Evolutionary conservation across 352 stramenopile genomes (phyloP).

Genomic region (Peronospora farinosa): DNA sequence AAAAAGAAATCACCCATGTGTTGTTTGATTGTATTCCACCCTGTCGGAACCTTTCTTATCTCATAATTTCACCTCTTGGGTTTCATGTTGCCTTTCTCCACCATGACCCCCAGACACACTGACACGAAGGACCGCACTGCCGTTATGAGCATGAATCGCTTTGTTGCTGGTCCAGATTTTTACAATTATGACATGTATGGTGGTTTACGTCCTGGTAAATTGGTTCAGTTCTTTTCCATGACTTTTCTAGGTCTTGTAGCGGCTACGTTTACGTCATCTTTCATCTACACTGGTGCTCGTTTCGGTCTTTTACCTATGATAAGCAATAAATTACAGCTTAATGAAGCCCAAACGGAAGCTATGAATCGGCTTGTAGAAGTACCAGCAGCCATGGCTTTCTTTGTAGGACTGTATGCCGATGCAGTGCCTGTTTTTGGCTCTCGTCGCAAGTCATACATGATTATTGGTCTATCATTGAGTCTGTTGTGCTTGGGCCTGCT

Average conservation of each 20-base stretch:
- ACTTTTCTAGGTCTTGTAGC: conserved; percentile 36
- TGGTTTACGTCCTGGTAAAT: conserved; percentile 32
- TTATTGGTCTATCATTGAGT: conserved; percentile 47
- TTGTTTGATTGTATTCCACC: too few species aligned
- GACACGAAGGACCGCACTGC: background rate
- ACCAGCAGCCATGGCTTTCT: conserved; percentile 69
- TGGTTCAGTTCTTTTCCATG: conserved; percentile 34
- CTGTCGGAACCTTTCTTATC: background rate
- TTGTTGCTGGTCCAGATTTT: conserved; percentile 39
- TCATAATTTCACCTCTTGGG: background rate
- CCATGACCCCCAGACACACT: background rate
- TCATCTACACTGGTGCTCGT: conserved; percentile 36
- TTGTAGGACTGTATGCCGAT: conserved; percentile 78
- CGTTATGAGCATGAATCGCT: conserved; percentile 16
- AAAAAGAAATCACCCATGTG: too few species aligned
- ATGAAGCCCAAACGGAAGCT: conserved; percentile 19
- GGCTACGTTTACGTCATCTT: conserved; percentile 43
- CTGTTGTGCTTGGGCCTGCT: conserved; percentile 20
- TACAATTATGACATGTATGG: conserved; percentile 66
- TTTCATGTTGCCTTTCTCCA: background rate
- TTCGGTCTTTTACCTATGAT: conserved; percentile 30
- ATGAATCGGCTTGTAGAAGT: conserved; percentile 51
- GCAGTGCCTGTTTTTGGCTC: conserved; percentile 66
- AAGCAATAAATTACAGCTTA: conserved; percentile 30
- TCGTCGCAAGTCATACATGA: conserved; percentile 82